Evolutionary conservation across 192 early-diverging fungal species (phyloP).

Genomic region (Entomortierella chlamydospora): DNA sequence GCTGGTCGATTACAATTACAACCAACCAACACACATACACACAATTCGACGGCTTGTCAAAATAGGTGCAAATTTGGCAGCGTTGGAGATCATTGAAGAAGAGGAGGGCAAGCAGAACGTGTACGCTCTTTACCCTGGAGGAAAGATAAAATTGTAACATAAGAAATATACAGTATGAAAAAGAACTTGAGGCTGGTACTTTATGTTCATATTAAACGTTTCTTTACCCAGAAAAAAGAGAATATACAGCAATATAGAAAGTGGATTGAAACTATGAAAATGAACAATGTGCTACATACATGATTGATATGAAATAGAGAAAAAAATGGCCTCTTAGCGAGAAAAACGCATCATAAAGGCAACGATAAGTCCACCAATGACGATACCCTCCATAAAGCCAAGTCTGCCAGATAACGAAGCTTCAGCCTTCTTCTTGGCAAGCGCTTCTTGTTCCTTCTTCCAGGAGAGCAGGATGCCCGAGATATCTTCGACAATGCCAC

Average conservation of each 20-base stretch:
- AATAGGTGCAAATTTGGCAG: slow-evolving; percentile 64
- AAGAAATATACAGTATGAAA: too few relatives aligned
- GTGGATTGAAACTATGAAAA: too few relatives aligned
- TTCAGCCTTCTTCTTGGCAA: slow-evolving; percentile 16
- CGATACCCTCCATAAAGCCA: slow-evolving; percentile 47
- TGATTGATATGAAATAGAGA: not conserved
- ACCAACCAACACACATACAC: too few relatives aligned
- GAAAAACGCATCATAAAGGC: slow-evolving; percentile 50
- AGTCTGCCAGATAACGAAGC: slow-evolving; percentile 23
- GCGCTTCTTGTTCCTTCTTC: slow-evolving; percentile 44
- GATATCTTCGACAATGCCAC: slow-evolving; percentile 38
- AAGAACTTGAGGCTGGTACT: not conserved
- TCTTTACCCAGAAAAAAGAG: not conserved
- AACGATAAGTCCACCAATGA: slow-evolving; percentile 46
- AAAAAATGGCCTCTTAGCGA: slow-evolving; percentile 13
- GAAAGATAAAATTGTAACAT: slow-evolving; percentile 25
- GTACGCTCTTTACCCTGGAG: slow-evolving; percentile 62
- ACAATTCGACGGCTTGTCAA: too few relatives aligned
- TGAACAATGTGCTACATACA: too few relatives aligned
- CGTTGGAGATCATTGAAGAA: slow-evolving; percentile 77
- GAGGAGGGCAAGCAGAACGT: slow-evolving; percentile 49
- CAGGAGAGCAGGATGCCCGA: slow-evolving; percentile 28
- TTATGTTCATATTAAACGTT: slow-evolving; percentile 1
- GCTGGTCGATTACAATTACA: too few relatives aligned
- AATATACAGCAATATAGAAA: too few relatives aligned